A percentile compares a stretch with the other conserved stretches of the same genome.
Conservation (phyloP, 306 rosid genomes). For the Neltuma alba region DNA sequence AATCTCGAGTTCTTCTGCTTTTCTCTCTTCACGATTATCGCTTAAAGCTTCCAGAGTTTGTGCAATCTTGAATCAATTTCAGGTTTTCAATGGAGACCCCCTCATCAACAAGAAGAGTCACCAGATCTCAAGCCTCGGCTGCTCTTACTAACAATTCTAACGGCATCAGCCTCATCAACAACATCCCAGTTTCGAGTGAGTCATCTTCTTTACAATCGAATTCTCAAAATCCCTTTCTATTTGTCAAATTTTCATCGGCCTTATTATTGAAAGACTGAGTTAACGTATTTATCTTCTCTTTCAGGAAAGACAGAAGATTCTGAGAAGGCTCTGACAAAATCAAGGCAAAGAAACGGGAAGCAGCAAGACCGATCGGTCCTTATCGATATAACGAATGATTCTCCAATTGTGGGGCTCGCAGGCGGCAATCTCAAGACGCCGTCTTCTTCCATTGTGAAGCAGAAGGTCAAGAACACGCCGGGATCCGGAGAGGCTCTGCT, state of each 20-base stretch:
- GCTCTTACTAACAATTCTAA: slow-evolving; percentile 9
- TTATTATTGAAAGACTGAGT: not conserved
- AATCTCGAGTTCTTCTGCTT: not conserved
- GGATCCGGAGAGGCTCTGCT: slow-evolving; percentile 91
- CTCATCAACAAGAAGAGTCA: slow-evolving; percentile 75
- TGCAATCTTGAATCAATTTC: slow-evolving; percentile 3
- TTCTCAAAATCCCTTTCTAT: not conserved
- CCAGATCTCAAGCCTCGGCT: slow-evolving; percentile 64
- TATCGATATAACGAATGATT: slow-evolving; percentile 84
- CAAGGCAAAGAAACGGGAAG: slow-evolving; percentile 51
- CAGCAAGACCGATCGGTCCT: slow-evolving; percentile 68
- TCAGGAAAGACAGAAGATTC: slow-evolving; percentile 66
- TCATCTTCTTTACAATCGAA: not conserved
- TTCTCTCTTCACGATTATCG: not conserved
- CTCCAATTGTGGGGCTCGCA: slow-evolving; percentile 85
- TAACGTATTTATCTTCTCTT: not conserved
- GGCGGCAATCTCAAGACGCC: slow-evolving; percentile 59
- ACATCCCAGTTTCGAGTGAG: slow-evolving; percentile 66
- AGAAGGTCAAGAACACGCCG: slow-evolving; percentile 69
- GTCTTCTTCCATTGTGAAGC: slow-evolving; percentile 46
- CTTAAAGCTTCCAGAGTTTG: not conserved
- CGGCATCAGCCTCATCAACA: slow-evolving; percentile 36
- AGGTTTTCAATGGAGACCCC: slow-evolving; percentile 82
- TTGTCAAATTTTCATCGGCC: not conserved
- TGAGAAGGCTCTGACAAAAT: slow-evolving; percentile 51